Conservation (phyloP, 441 rosid species). For the Populus hybrid region DNA sequence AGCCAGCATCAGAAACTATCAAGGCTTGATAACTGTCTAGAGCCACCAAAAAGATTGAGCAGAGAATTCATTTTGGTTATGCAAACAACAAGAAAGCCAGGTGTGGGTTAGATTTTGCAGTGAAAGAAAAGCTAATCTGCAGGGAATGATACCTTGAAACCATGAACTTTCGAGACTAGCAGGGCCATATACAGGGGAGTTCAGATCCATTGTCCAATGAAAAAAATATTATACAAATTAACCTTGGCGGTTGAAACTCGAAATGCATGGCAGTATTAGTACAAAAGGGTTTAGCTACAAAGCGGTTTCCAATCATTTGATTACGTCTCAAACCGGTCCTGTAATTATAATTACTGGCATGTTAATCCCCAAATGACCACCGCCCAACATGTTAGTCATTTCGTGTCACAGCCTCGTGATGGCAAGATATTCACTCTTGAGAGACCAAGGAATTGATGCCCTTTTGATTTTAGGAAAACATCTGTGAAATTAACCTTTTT, state of each 20-base stretch:
- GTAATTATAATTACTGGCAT: not conserved
- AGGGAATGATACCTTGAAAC: slow-evolving; percentile 34
- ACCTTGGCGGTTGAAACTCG: not conserved
- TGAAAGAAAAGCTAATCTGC: slow-evolving; percentile 18
- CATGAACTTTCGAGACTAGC: slow-evolving; percentile 29
- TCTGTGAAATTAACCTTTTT: no score
- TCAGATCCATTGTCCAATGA: slow-evolving; percentile 45
- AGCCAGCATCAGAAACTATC: slow-evolving; percentile 16
- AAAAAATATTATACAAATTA: slow-evolving; percentile 13
- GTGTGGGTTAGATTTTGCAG: slow-evolving; percentile 9
- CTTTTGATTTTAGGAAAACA: no score
- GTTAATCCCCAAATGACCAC: not conserved
- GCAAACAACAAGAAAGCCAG: slow-evolving; percentile 24
- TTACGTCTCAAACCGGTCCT: not conserved
- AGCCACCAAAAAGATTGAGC: slow-evolving; percentile 14
- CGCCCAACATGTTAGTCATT: no score
- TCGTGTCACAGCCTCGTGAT: no score
- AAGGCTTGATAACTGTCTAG: slow-evolving; percentile 20
- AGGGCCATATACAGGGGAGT: slow-evolving; percentile 8
- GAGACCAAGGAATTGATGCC: no score
- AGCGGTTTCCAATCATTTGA: not conserved
- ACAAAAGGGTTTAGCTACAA: not conserved
- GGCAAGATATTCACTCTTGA: no score
- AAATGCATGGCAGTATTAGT: not conserved
- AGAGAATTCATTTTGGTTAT: slow-evolving; percentile 17